These are phyloP conservation scores for Iris macrosiphon DNA, from an alignment of 106 monocot genomes.

Conservation along the genomic window DNA sequence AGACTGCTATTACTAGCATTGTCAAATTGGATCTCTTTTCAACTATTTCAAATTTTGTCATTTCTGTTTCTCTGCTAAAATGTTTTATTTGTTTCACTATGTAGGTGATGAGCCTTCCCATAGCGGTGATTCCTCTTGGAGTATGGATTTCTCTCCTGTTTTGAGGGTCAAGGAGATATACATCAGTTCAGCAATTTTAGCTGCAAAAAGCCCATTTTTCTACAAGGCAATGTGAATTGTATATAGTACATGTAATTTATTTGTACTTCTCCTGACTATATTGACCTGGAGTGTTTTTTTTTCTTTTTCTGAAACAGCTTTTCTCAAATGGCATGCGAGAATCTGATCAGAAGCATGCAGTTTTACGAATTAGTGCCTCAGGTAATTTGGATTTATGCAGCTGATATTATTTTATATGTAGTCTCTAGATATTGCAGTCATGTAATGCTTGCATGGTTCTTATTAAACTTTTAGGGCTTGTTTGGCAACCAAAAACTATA, in stretches of 20 bases:
- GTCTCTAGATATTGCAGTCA: too few relatives aligned
- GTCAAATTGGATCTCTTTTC: background rate
- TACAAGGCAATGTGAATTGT: slow-evolving; percentile 16
- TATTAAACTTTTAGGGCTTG: background rate
- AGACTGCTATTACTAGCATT: background rate
- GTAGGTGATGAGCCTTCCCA: slow-evolving; percentile 28
- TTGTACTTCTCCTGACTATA: background rate
- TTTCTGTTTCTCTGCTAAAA: background rate
- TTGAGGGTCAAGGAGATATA: slow-evolving; percentile 31
- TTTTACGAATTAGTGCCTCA: slow-evolving; percentile 43
- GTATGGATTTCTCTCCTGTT: slow-evolving; percentile 43
- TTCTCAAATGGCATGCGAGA: slow-evolving; percentile 66
- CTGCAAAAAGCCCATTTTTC: slow-evolving; percentile 42
- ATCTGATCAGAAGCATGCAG: slow-evolving; percentile 58
- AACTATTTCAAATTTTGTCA: background rate
- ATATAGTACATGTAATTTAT: background rate
- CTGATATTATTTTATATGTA: background rate
- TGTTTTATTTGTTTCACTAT: background rate
- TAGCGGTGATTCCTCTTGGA: slow-evolving; percentile 42
- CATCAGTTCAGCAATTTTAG: slow-evolving; percentile 37
- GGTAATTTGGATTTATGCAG: slow-evolving; percentile 17
- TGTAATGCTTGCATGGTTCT: background rate
- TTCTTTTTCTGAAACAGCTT: slow-evolving; percentile 21
- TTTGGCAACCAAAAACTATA: too few relatives aligned
- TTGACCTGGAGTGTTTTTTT: background rate